Evolutionary conservation across 805 yeast species (phyloP).

Genomic region (Spencermartinsiella europaea): DNA sequence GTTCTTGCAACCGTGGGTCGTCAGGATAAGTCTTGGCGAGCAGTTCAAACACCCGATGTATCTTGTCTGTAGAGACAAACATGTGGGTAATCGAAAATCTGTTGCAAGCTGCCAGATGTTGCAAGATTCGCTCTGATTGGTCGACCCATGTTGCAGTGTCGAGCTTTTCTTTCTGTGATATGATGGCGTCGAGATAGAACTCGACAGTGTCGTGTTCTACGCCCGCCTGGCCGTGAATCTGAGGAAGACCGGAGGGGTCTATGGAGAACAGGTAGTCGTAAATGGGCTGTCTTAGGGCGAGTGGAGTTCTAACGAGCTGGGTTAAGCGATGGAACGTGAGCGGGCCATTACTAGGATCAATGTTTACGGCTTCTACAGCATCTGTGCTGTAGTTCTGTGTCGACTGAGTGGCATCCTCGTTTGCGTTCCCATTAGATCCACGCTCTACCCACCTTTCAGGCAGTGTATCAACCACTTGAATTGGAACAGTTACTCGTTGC

Average conservation of each 20-base stretch:
- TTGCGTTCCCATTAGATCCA: not conserved
- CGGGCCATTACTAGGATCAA: not conserved
- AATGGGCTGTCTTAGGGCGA: not conserved
- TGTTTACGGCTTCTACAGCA: not conserved
- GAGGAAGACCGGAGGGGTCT: not conserved
- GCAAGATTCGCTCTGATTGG: conserved; percentile 1
- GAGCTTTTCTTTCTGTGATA: not conserved
- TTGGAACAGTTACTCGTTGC: conserved; percentile 3
- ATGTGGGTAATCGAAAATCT: conserved; percentile 12
- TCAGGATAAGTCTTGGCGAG: no score
- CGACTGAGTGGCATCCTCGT: no score
- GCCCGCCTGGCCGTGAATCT: not conserved
- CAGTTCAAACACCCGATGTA: not conserved
- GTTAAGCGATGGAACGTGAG: not conserved
- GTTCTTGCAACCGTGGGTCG: no score
- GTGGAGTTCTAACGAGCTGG: not conserved
- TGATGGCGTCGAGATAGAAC: not conserved
- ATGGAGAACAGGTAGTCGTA: not conserved
- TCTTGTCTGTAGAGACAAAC: conserved; percentile 6
- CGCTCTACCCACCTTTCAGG: conserved; percentile 7
- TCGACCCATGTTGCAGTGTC: not conserved
- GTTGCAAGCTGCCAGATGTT: conserved; percentile 6
- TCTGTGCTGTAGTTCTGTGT: no score
- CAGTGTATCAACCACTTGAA: conserved; percentile 15
- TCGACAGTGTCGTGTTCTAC: not conserved